phyloP scores from a whole-genome alignment of 2,329 filamentous ascomycete genomes.

The Colletotrichum horii region DNA sequence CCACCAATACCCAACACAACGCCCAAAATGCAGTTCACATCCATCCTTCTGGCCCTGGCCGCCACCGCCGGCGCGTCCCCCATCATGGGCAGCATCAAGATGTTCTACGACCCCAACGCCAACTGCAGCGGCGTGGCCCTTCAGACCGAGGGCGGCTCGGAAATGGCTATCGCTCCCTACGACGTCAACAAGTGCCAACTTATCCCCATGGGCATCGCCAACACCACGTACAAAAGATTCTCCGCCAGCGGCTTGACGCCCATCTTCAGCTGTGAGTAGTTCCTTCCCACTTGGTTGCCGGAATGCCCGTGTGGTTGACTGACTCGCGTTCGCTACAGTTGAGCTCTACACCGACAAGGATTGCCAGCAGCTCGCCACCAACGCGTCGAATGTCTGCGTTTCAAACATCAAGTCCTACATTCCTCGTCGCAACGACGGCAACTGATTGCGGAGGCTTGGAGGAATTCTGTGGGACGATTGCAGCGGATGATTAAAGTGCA shows the following conservation, averaged over 20 bases:
- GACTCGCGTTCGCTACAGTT: background rate
- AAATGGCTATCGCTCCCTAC: background rate
- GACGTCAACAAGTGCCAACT: background rate
- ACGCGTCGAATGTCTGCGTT: conserved; percentile 8
- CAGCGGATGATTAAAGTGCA: too few species aligned
- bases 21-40: background rate
- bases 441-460: too few species aligned
- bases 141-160: background rate
- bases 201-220: background rate
- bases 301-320: background rate
- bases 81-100: conserved; percentile 11
- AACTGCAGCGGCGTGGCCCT: background rate
- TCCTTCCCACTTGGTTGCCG: fast-evolving
- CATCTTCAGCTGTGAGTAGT: background rate
- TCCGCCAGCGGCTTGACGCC: background rate
- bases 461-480: too few species aligned
- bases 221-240: conserved; percentile 4
- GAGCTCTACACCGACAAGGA: conserved; percentile 6
- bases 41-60: conserved; percentile 2
- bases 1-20: background rate
- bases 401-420: conserved; percentile 2
- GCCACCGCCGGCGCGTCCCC: background rate
- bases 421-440: background rate
- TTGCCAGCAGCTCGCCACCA: conserved; percentile 9
- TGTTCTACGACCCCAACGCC: conserved; percentile 5